phyloP scores from a whole-genome alignment of 192 early-diverging fungal species.

The Coemansia sp. region DNA sequence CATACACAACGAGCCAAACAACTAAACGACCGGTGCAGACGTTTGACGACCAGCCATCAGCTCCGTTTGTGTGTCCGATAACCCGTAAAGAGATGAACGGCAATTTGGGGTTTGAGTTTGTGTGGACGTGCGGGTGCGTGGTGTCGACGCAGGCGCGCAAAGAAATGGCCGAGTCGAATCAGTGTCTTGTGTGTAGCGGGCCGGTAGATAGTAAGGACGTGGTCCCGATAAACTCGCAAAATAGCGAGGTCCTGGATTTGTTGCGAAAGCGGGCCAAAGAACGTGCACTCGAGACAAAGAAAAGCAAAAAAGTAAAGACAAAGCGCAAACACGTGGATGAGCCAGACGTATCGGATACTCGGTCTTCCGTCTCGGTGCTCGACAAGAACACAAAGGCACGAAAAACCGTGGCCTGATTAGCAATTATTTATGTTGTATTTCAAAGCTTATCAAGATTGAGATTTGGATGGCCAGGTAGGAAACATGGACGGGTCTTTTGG shows the following conservation, averaged over 20 bases:
- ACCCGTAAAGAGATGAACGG: constrained; percentile 56
- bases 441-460: not conserved
- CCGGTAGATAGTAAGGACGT: constrained; percentile 16
- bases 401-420: not conserved
- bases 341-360: not conserved
- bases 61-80: constrained; percentile 49
- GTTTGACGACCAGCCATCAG: constrained; percentile 20
- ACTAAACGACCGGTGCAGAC: not conserved
- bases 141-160: constrained; percentile 40
- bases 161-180: constrained; percentile 19
- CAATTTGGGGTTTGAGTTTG: constrained; percentile 39
- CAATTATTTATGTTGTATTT: not conserved
- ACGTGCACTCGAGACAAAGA: constrained; percentile 19
- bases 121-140: constrained; percentile 52
- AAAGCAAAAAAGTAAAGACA: not conserved
- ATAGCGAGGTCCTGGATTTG: constrained; percentile 16
- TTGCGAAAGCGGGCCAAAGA: constrained; percentile 16
- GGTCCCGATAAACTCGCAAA: constrained; percentile 35
- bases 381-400: not conserved
- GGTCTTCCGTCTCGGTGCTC: not conserved
- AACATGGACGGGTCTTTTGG: constrained; percentile 94
- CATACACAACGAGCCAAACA: not conserved
- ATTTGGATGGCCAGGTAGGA: constrained; percentile 87
- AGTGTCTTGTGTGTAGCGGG: constrained; percentile 28
- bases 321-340: constrained; percentile 10